Percentiles rank a stretch among this genome's conserved stretches.
phyloP scores from a whole-genome alignment of 169 alveolate genomes.

The Plasmodium coatneyi region DNA sequence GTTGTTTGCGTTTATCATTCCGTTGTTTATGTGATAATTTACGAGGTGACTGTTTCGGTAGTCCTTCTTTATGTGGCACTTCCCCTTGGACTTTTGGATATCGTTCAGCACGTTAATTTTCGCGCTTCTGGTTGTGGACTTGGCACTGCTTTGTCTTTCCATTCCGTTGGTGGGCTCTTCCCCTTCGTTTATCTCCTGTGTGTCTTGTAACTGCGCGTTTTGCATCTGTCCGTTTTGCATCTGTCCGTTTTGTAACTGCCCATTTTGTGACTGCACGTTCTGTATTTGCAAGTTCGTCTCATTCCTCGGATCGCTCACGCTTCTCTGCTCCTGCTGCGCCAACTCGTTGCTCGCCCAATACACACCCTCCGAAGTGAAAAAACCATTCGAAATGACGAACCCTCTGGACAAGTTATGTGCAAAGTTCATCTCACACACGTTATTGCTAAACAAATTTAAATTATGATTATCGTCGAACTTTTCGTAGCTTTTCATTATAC shows the following conservation, averaged over 20 bases:
- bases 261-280: neutral
- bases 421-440: neutral
- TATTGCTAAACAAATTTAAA: slow-evolving; percentile 6
- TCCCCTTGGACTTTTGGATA: slow-evolving; percentile 39
- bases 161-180: neutral
- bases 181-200: neutral
- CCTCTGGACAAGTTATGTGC: slow-evolving; percentile 25
- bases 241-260: neutral
- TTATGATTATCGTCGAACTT: slow-evolving; percentile 9
- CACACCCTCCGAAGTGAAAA: neutral
- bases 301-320: neutral
- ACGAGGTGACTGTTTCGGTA: slow-evolving; percentile 9
- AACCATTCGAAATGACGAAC: neutral
- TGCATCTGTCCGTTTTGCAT: neutral
- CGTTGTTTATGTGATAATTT: slow-evolving; percentile 19
- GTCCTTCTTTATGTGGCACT: slow-evolving; percentile 17
- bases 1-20: slow-evolving; percentile 13
- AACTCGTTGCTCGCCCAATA: neutral
- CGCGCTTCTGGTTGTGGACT: neutral
- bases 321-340: neutral
- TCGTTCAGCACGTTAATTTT: slow-evolving; percentile 28
- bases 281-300: neutral
- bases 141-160: neutral
- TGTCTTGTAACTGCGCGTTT: too few species aligned
- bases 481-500: slow-evolving; percentile 6